Percentiles rank a stretch among this genome's conserved stretches.
These are phyloP conservation scores for Osmozyma mogii DNA, from an alignment of 805 yeast species.

Conservation along the genomic window DNA sequence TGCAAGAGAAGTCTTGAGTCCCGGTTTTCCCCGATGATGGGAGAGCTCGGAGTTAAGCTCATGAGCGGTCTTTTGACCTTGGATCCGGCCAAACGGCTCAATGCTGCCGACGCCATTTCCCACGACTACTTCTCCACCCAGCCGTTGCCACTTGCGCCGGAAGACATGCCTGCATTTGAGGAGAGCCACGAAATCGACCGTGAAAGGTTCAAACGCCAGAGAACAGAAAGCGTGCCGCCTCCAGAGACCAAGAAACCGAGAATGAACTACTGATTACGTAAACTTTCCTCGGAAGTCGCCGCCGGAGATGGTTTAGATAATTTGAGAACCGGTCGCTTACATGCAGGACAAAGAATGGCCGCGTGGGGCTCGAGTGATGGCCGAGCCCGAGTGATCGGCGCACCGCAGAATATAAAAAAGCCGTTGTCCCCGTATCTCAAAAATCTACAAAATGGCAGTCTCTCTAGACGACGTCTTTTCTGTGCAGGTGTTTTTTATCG, in stretches of 20 bases:
- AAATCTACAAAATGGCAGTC: too few relatives aligned
- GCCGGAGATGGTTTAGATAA: too few relatives aligned
- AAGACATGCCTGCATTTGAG: constrained; percentile 58
- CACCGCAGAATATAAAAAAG: too few relatives aligned
- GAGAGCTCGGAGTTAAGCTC: constrained; percentile 45
- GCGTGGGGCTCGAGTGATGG: not conserved
- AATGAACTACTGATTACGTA: too few relatives aligned
- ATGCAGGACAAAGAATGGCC: too few relatives aligned
- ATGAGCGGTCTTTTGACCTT: constrained; percentile 55
- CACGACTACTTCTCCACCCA: constrained; percentile 60
- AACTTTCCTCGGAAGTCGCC: not conserved
- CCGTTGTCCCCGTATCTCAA: too few relatives aligned
- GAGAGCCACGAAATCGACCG: constrained; percentile 88
- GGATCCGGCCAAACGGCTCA: constrained; percentile 66
- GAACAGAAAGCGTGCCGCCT: constrained; percentile 2
- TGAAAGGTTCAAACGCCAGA: constrained; percentile 44
- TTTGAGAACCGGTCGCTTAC: too few relatives aligned
- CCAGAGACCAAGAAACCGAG: not conserved
- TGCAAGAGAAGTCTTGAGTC: constrained; percentile 40
- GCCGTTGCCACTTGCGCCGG: constrained; percentile 55
- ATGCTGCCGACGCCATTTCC: constrained; percentile 70
- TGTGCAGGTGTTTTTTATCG: constrained; percentile 14
- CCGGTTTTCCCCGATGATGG: constrained; percentile 38
- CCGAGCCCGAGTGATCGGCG: too few relatives aligned
- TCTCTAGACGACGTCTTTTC: constrained; percentile 11